Evolutionary conservation across 1,284 basidiomycete species (phyloP).

Genomic region (Violaceomyces palustris): DNA sequence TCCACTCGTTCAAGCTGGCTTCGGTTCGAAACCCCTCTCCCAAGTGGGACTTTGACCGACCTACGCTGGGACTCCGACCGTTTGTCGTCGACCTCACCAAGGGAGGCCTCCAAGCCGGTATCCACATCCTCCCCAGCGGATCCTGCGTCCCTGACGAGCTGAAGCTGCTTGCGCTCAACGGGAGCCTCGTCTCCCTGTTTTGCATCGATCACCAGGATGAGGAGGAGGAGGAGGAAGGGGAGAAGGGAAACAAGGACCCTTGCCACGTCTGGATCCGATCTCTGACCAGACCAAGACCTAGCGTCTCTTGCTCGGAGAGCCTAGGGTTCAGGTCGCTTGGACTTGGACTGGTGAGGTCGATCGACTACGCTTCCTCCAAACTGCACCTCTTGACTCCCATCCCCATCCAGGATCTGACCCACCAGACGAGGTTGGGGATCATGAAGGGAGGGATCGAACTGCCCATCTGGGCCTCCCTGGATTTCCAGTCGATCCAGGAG

Average conservation of each 20-base stretch:
- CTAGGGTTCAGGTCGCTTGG: conserved; percentile 14
- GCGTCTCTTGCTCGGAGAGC: not conserved
- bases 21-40: not conserved
- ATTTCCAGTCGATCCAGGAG: conserved; percentile 58
- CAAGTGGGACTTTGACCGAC: conserved; percentile 66
- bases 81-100: conserved; percentile 54
- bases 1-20: conserved; percentile 32
- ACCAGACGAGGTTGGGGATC: conserved; percentile 60
- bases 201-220: not conserved
- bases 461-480: conserved; percentile 79
- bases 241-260: not conserved
- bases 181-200: conserved; percentile 64
- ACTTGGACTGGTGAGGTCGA: conserved; percentile 41
- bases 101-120: conserved; percentile 65
- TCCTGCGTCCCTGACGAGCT: conserved; percentile 24
- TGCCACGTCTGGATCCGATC: conserved; percentile 22
- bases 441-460: conserved; percentile 83
- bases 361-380: conserved; percentile 17
- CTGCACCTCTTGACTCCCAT: conserved; percentile 43
- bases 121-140: conserved; percentile 29
- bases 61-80: conserved; percentile 59
- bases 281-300: conserved; percentile 1
- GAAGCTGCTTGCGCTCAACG: conserved; percentile 66
- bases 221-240: not conserved
- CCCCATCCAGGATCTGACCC: conserved; percentile 63